Base-by-base conservation (phyloP, 371 early-diverging fungal genomes). In the Apophysomyces trapeziformis region DNA sequence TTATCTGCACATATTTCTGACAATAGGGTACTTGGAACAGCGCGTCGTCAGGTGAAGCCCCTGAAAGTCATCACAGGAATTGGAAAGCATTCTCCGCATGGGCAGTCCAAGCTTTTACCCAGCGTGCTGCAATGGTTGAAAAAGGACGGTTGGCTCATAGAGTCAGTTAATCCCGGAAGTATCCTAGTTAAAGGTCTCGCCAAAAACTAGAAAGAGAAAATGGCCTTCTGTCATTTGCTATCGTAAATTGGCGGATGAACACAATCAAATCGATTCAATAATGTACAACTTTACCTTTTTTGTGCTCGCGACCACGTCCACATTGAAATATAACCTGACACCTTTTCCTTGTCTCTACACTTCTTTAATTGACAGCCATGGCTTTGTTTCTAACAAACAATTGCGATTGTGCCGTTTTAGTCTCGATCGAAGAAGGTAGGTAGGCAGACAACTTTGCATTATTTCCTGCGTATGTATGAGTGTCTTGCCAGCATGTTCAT, bases 31-130 rank as follows among this genome's bases (percentile, higher is more conserved):
- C 13, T 14, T 50, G 18, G 21, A 50, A 11, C 60, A 66, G 79
- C 75, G 38, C 76, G 85, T 26, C 65, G 71, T 1, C 44, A 69
- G 32, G 68, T 81, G 38, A 70, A 78, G 32, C 87, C 89, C 8
- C 60, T 90, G 62, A 83, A 76, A 54, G 84, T 89, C n/a, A 72
- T 90, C 35, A 89, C 89, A 5, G 91, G 91, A 38, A 69, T 82
- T 4, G 91, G 91, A 11, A 84, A 77, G 4, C 91, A 89, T 61
- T 90, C 91, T 13, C 70, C 76, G 37, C 75, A 84, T 50, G 83
- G 84, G 18, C 77, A 80, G 56, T 78, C 91, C 0, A 83, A 82
- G 9, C 69, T 90, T 11, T 73, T 88, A 54, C 91, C 91, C 3
- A 68, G 81, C 1, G 76, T 86, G 2, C 57, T 80, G 16, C 79